Conservation (phyloP, 2,329 filamentous ascomycete species). For the Penicillium frequentans region DNA sequence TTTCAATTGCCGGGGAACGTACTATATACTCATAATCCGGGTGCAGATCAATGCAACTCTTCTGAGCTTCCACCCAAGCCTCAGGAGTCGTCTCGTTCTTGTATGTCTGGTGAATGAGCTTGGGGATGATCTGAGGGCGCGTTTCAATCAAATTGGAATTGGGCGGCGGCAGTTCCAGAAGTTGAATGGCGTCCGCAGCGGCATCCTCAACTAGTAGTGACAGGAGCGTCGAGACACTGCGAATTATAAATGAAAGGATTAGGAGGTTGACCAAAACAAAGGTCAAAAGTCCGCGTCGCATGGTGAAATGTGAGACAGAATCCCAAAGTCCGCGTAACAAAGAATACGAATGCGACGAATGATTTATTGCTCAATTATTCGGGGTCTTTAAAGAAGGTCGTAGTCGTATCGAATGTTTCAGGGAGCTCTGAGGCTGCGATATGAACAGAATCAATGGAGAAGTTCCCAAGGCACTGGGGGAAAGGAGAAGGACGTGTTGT, state of each 20-base stretch:
- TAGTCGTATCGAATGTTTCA: neutral
- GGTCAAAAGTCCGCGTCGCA: slow-evolving; percentile 62
- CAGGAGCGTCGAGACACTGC: slow-evolving; percentile 69
- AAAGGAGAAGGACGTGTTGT: neutral
- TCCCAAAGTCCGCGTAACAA: neutral
- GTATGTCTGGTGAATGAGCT: slow-evolving; percentile 77
- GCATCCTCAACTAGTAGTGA: slow-evolving; percentile 69
- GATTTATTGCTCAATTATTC: neutral
- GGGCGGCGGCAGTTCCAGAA: slow-evolving; percentile 64
- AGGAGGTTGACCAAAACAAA: slow-evolving; percentile 66
- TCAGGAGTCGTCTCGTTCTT: slow-evolving; percentile 67
- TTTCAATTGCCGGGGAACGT: slow-evolving; percentile 21
- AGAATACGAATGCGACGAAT: neutral
- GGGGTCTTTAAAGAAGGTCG: neutral
- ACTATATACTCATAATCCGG: slow-evolving; percentile 73
- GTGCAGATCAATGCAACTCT: slow-evolving; percentile 67
- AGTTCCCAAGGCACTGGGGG: neutral
- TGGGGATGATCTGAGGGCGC: slow-evolving; percentile 65
- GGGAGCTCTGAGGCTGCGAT: neutral
- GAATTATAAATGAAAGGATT: slow-evolving; percentile 64
- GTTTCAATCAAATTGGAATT: slow-evolving; percentile 60
- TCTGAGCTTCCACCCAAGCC: slow-evolving; percentile 65
- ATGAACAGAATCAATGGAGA: neutral
- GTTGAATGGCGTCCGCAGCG: slow-evolving; percentile 64
- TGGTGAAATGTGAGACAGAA: slow-evolving; percentile 34